These are phyloP conservation scores for Phoenix dactylifera DNA, from an alignment of 176 grass and related monocot species.

Conservation along the genomic window DNA sequence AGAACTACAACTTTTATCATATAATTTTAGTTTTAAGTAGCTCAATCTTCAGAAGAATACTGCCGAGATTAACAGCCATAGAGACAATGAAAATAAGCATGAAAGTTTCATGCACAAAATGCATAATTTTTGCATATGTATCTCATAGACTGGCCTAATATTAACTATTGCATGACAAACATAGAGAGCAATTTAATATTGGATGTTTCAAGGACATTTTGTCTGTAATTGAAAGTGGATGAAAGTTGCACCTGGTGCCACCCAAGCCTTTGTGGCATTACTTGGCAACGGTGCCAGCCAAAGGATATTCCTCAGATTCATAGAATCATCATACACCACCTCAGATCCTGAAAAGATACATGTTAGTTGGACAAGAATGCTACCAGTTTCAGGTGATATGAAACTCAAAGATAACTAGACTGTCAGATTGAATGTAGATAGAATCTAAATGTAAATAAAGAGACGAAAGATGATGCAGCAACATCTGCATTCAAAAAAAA, in stretches of 20 bases:
- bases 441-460: slow-evolving; percentile 8
- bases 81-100: too few species aligned
- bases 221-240: not conserved
- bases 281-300: slow-evolving; percentile 80
- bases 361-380: too few species aligned
- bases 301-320: slow-evolving; percentile 87
- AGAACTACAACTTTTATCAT: too few species aligned
- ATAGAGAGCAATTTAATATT: not conserved
- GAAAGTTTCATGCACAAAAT: too few species aligned
- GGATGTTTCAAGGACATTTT: not conserved
- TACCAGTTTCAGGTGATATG: too few species aligned
- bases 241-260: slow-evolving; percentile 46
- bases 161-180: not conserved
- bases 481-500: slow-evolving; percentile 7
- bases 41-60: too few species aligned
- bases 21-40: too few species aligned
- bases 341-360: slow-evolving; percentile 39
- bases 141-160: too few species aligned
- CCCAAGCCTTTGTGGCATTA: slow-evolving; percentile 53
- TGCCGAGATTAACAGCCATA: too few species aligned
- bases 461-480: not conserved
- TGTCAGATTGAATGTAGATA: not conserved
- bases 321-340: slow-evolving; percentile 63
- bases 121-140: too few species aligned
- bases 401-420: not conserved